Evolutionary conservation across 768 basidiomycete species (phyloP).

Genomic region (Tricholoma saponaceum): DNA sequence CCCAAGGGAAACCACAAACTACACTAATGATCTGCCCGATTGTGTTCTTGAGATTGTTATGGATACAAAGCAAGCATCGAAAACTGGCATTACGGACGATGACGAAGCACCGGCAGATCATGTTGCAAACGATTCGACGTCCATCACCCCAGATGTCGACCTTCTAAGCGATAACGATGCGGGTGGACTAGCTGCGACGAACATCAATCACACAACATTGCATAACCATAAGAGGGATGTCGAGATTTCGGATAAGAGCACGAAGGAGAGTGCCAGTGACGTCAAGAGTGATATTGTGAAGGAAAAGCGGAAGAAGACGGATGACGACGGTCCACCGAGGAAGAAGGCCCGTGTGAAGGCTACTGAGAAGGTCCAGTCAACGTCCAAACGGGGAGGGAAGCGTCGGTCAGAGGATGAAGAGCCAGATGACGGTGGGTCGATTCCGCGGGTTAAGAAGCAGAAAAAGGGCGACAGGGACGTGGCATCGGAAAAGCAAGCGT

Average conservation of each 20-base stretch:
- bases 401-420: conserved; percentile 10
- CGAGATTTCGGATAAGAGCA: not conserved
- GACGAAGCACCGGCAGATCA: not conserved
- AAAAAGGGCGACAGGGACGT: conserved; percentile 13
- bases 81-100: not conserved
- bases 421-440: conserved; percentile 8
- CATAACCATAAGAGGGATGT: not conserved
- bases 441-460: conserved; percentile 18
- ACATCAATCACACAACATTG: not conserved
- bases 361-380: conserved; percentile 10
- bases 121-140: not conserved
- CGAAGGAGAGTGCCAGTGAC: conserved; percentile 7
- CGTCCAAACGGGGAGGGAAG: conserved; percentile 1
- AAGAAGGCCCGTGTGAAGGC: conserved; percentile 16
- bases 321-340: conserved; percentile 10
- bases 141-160: not conserved
- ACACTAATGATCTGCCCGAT: not conserved
- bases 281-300: conserved; percentile 3
- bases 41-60: not conserved
- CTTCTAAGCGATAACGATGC: not conserved
- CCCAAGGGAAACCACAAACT: not conserved
- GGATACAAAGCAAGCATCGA: not conserved
- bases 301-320: conserved; percentile 23
- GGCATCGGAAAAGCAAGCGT: not conserved
- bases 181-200: not conserved